These are phyloP conservation scores for Russula vinacea DNA, from an alignment of 768 basidiomycete species.

Conservation along the genomic window DNA sequence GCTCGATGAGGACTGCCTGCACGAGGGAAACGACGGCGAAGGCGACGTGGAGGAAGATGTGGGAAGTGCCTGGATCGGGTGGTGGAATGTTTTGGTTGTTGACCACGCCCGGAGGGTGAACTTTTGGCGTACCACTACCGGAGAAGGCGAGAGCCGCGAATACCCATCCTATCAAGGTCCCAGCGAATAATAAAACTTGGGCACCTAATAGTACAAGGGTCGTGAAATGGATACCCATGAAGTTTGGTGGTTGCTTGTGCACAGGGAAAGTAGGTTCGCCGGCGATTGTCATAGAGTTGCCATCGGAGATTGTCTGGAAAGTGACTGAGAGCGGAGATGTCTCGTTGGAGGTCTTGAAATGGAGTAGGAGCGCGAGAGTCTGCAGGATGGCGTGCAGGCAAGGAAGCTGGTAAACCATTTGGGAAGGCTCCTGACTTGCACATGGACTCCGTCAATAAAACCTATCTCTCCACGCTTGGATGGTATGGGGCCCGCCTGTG, in stretches of 20 bases:
- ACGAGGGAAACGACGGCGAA: conserved; percentile 52
- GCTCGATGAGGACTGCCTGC: conserved; percentile 61
- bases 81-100: not conserved
- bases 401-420: conserved; percentile 2
- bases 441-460: conserved; percentile 46
- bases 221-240: conserved; percentile 46
- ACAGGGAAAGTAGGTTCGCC: conserved; percentile 41
- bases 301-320: conserved; percentile 17
- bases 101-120: not conserved
- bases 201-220: conserved; percentile 45
- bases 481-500: conserved; percentile 61
- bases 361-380: conserved; percentile 37
- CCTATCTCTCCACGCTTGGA: conserved; percentile 66
- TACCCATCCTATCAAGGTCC: conserved; percentile 56
- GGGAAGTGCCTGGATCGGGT: conserved; percentile 24
- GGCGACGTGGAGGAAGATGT: conserved; percentile 61
- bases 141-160: conserved; percentile 37
- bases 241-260: conserved; percentile 38
- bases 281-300: conserved; percentile 33
- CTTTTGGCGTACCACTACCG: conserved; percentile 22
- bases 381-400: conserved; percentile 52
- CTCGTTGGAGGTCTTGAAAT: not conserved
- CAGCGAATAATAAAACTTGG: conserved; percentile 43
- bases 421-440: conserved; percentile 23
- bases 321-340: not conserved